These are phyloP conservation scores for Domatiomyces catenatus DNA, from an alignment of 2,329 filamentous ascomycete genomes.

Conservation along the genomic window DNA sequence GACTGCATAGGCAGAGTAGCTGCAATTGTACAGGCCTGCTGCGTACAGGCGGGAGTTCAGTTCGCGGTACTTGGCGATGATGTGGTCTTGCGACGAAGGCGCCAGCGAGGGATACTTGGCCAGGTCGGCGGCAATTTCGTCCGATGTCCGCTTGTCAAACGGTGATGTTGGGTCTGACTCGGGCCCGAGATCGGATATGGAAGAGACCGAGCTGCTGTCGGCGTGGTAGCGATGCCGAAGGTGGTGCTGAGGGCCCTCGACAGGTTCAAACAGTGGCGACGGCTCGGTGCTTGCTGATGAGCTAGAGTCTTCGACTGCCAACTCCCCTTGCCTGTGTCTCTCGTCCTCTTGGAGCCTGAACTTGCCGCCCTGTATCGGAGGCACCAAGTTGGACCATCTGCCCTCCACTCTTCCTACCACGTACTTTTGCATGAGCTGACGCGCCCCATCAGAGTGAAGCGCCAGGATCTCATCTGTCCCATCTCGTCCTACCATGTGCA, in stretches of 20 bases:
- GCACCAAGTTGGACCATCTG: constrained; percentile 71
- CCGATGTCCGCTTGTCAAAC: constrained; percentile 3
- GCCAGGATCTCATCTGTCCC: constrained; percentile 87
- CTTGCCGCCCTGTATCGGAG: constrained; percentile 77
- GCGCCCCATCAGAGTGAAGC: constrained; percentile 67
- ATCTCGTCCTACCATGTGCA: constrained; percentile 86
- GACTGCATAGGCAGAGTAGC: constrained; percentile 62
- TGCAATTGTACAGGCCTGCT: constrained; percentile 69
- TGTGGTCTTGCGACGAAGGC: constrained; percentile 52
- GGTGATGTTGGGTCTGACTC: constrained; percentile 16
- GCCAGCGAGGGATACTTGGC: constrained; percentile 66
- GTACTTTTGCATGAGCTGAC: constrained; percentile 61
- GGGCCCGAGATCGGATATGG: too few relatives aligned
- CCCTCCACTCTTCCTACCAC: constrained; percentile 71
- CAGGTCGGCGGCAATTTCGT: too few relatives aligned
- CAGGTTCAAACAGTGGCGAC: too few relatives aligned
- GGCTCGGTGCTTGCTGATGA: too few relatives aligned
- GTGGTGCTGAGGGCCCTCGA: too few relatives aligned
- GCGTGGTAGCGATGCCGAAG: too few relatives aligned
- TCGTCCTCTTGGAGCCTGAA: constrained; percentile 35
- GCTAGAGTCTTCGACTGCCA: constrained; percentile 12
- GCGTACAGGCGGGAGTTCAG: constrained; percentile 56
- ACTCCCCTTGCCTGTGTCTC: constrained; percentile 24
- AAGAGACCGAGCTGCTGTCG: too few relatives aligned
- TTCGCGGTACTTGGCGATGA: constrained; percentile 67